A percentile compares a stretch with the other conserved stretches of the same genome.
These are phyloP conservation scores for Plasmodium coatneyi DNA, from an alignment of 169 alveolate genomes.

Conservation along the genomic window DNA sequence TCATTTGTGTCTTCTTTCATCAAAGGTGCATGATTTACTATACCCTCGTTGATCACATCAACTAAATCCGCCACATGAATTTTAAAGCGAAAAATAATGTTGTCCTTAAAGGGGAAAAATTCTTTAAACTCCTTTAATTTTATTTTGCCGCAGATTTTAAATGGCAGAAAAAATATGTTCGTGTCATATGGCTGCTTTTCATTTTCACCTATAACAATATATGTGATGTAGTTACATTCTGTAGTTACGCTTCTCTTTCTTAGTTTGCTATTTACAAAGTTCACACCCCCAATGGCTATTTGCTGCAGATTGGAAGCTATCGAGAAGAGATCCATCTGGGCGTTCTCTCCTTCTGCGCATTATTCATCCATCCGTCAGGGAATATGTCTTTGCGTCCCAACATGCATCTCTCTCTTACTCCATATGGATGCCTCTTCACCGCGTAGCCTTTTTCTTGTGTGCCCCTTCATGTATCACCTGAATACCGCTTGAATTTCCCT, in stretches of 20 bases:
- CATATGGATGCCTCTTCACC: not conserved
- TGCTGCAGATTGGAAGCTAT: slow-evolving; percentile 75
- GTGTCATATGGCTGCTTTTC: slow-evolving; percentile 65
- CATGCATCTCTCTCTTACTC: not conserved
- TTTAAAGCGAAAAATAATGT: slow-evolving; percentile 64
- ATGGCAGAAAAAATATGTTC: slow-evolving; percentile 68
- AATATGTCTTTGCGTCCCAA: not conserved
- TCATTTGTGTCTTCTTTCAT: slow-evolving; percentile 14
- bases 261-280: slow-evolving; percentile 58
- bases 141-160: slow-evolving; percentile 24
- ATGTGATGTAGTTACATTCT: slow-evolving; percentile 44
- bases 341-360: not conserved
- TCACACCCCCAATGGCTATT: slow-evolving; percentile 72
- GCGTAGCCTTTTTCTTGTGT: not conserved
- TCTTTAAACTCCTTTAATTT: slow-evolving; percentile 57
- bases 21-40: slow-evolving; percentile 23
- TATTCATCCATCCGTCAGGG: slow-evolving; percentile 1
- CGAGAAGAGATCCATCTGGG: slow-evolving; percentile 67
- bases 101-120: slow-evolving; percentile 65
- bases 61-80: slow-evolving; percentile 29
- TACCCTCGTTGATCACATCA: slow-evolving; percentile 68
- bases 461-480: not conserved
- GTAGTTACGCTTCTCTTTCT: slow-evolving; percentile 12
- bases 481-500: not conserved
- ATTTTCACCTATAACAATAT: slow-evolving; percentile 72